Percentiles rank a stretch among this genome's conserved stretches.
These are phyloP conservation scores for Favolaschia claudopus DNA, from an alignment of 768 basidiomycete genomes.

Conservation along the genomic window DNA sequence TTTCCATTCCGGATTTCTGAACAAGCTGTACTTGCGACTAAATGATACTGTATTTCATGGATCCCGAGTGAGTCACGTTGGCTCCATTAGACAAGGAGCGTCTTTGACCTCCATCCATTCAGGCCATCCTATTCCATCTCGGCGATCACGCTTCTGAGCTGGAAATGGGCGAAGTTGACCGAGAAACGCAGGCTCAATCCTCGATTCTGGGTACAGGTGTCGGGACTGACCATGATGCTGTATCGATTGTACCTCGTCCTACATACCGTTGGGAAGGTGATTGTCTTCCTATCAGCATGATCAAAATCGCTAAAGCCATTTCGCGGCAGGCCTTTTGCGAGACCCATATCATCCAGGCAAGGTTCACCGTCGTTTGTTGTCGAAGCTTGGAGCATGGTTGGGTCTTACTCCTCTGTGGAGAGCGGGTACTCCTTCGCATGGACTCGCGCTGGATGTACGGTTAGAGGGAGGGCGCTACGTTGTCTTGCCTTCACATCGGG, in stretches of 20 bases:
- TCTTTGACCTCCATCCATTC: background rate
- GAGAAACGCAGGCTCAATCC: constrained; percentile 54
- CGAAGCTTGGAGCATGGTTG: constrained; percentile 73
- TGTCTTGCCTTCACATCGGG: constrained; percentile 30
- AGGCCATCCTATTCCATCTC: constrained; percentile 72
- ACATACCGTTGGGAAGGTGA: constrained; percentile 68
- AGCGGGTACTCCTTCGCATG: constrained; percentile 55
- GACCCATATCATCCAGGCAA: constrained; percentile 55
- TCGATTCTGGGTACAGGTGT: constrained; percentile 71
- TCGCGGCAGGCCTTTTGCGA: constrained; percentile 53
- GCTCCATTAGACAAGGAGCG: background rate
- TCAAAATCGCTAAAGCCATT: background rate
- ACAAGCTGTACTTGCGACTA: constrained; percentile 74
- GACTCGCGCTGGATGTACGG: constrained; percentile 66
- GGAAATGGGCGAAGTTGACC: constrained; percentile 71
- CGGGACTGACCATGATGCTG: constrained; percentile 77
- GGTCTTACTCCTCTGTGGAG: constrained; percentile 73
- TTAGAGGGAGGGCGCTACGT: constrained; percentile 68
- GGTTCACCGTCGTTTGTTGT: constrained; percentile 46
- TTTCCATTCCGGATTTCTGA: constrained; percentile 71
- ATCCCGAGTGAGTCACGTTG: constrained; percentile 56
- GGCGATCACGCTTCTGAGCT: constrained; percentile 58
- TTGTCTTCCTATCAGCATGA: background rate
- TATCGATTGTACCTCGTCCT: constrained; percentile 64
- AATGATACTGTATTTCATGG: constrained; percentile 70